These are phyloP conservation scores for Schizosaccharomyces lindneri DNA, from an alignment of 805 yeast species.

Conservation along the genomic window DNA sequence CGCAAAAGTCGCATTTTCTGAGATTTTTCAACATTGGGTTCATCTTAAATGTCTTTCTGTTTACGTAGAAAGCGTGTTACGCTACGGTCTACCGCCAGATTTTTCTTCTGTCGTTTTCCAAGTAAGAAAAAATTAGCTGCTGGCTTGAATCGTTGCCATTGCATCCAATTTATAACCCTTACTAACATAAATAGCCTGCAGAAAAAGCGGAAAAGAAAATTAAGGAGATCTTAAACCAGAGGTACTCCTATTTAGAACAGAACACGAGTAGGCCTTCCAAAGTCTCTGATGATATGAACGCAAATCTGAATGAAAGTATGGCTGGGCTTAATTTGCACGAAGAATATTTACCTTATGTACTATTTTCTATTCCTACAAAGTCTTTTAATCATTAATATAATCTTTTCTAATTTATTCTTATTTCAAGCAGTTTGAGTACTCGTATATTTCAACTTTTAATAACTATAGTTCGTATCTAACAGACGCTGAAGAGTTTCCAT, in stretches of 20 bases:
- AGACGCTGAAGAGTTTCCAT: too few species aligned
- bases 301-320: neutral
- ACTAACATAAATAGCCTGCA: neutral
- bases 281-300: neutral
- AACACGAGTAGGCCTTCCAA: neutral
- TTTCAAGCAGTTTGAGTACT: neutral
- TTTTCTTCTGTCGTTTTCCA: constrained; percentile 30
- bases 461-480: too few species aligned
- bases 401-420: neutral
- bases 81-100: constrained; percentile 92
- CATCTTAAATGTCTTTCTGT: constrained; percentile 71
- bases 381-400: neutral
- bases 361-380: neutral
- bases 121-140: constrained; percentile 8
- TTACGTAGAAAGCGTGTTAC: constrained; percentile 76
- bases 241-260: neutral
- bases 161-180: neutral
- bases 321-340: neutral
- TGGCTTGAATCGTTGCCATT: neutral
- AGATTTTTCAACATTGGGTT: constrained; percentile 63
- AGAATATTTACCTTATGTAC: neutral
- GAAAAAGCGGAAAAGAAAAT: neutral
- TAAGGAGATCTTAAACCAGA: neutral
- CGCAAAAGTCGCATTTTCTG: constrained; percentile 72
- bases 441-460: too few species aligned